Percentiles rank a stretch among this genome's conserved stretches.
These are phyloP conservation scores for Lachnellula arida DNA, from an alignment of 2,329 filamentous ascomycete genomes.

Conservation along the genomic window DNA sequence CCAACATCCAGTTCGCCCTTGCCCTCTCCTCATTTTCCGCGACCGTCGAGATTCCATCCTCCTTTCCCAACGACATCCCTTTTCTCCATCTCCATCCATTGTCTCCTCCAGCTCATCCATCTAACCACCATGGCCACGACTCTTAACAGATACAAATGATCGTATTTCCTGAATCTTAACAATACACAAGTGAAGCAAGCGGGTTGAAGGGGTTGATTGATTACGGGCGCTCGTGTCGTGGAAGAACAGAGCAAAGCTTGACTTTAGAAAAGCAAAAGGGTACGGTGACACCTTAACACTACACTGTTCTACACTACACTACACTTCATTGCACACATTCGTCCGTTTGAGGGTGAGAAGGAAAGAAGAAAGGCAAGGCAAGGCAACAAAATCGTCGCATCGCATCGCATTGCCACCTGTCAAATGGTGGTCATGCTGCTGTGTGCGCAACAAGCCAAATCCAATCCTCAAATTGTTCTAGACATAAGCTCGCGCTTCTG, in stretches of 20 bases:
- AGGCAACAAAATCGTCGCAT: not conserved
- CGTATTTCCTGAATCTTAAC: constrained; percentile 31
- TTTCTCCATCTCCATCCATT: constrained; percentile 4
- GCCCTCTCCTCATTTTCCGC: constrained; percentile 6
- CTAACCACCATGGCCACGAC: constrained; percentile 25
- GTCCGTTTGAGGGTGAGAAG: constrained; percentile 14
- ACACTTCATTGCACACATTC: constrained; percentile 17
- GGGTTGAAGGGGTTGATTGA: constrained; percentile 7
- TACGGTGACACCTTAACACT: constrained; percentile 33
- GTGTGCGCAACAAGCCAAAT: not conserved
- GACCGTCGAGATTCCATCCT: constrained; percentile 6
- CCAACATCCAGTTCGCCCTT: not conserved
- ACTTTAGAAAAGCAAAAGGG: constrained; percentile 23
- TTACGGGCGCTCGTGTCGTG: constrained; percentile 9
- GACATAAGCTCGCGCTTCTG: constrained; percentile 22
- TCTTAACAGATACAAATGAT: constrained; percentile 30
- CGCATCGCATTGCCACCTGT: no score
- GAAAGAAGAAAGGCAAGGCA: not conserved
- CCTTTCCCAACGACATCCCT: constrained; percentile 8
- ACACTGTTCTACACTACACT: constrained; percentile 4
- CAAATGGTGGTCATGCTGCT: not conserved
- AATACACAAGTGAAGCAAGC: constrained; percentile 20
- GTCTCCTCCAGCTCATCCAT: constrained; percentile 9
- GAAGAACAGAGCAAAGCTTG: constrained; percentile 10
- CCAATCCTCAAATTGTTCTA: constrained; percentile 12